These are phyloP conservation scores for Botrytis elliptica DNA, from an alignment of 2,329 filamentous ascomycete species.

Conservation along the genomic window DNA sequence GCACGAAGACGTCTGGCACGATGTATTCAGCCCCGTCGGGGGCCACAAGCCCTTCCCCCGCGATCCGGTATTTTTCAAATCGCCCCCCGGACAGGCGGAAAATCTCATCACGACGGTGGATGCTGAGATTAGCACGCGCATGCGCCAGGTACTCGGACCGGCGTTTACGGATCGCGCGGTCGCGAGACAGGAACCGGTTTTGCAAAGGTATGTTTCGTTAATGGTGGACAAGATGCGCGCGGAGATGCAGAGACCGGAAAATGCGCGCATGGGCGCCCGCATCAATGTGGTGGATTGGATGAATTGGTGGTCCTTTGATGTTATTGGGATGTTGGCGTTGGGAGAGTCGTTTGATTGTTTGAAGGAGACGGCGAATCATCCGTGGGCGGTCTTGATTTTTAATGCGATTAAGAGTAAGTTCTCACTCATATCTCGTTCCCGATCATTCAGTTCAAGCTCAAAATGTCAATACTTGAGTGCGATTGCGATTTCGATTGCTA, in stretches of 20 bases:
- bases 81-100: background rate
- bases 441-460: no score
- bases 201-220: background rate
- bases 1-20: slow-evolving; percentile 28
- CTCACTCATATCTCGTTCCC: background rate
- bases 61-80: background rate
- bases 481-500: no score
- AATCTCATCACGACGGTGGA: background rate
- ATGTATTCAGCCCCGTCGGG: slow-evolving; percentile 25
- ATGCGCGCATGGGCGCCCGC: background rate
- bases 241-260: background rate
- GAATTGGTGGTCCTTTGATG: slow-evolving; percentile 7
- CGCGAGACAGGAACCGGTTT: background rate
- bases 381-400: background rate
- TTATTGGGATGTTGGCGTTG: background rate
- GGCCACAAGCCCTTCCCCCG: background rate
- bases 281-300: background rate
- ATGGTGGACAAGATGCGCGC: background rate
- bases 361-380: background rate
- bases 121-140: background rate
- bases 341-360: background rate
- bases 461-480: no score
- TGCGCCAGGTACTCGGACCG: background rate
- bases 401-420: background rate
- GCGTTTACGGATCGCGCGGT: background rate